A percentile compares a stretch with the other conserved stretches of the same genome.
These are phyloP conservation scores for Debaryomycetaceae sp. DNA, from an alignment of 1,139 yeast genomes.

Conservation along the genomic window DNA sequence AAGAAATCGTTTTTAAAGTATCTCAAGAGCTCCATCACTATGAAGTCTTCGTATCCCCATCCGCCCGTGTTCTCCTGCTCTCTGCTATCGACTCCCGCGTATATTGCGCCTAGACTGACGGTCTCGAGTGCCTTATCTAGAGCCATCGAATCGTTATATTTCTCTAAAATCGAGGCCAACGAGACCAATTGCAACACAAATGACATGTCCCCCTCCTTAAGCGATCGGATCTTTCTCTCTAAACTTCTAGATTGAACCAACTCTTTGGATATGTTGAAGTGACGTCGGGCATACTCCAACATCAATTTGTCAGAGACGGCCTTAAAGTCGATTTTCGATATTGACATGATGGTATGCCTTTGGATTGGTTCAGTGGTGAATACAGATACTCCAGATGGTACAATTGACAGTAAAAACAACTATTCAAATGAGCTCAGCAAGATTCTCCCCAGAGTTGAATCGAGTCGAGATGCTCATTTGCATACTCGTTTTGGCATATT, in stretches of 20 bases:
- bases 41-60: slow-evolving; percentile 53
- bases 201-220: slow-evolving; percentile 7
- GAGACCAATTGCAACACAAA: slow-evolving; percentile 9
- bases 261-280: slow-evolving; percentile 1
- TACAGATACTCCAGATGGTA: too few relatives aligned
- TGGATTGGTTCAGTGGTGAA: too few relatives aligned
- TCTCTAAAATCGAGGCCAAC: slow-evolving; percentile 7
- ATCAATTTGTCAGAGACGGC: slow-evolving; percentile 8
- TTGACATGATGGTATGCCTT: not conserved
- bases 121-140: slow-evolving; percentile 27
- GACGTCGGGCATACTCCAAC: slow-evolving; percentile 5
- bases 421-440: too few relatives aligned
- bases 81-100: slow-evolving; percentile 35
- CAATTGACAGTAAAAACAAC: too few relatives aligned
- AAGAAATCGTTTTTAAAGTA: slow-evolving; percentile 84
- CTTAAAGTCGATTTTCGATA: slow-evolving; percentile 5
- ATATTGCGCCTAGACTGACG: slow-evolving; percentile 35
- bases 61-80: slow-evolving; percentile 6
- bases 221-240: slow-evolving; percentile 1
- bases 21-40: slow-evolving; percentile 63
- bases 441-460: too few relatives aligned
- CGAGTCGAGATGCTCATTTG: too few relatives aligned
- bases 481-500: too few relatives aligned
- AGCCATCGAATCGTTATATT: slow-evolving; percentile 10
- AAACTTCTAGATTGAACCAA: slow-evolving; percentile 1